Base-by-base conservation (phyloP, 257 asterid genomes). In the Solanum ossicruentum region DNA sequence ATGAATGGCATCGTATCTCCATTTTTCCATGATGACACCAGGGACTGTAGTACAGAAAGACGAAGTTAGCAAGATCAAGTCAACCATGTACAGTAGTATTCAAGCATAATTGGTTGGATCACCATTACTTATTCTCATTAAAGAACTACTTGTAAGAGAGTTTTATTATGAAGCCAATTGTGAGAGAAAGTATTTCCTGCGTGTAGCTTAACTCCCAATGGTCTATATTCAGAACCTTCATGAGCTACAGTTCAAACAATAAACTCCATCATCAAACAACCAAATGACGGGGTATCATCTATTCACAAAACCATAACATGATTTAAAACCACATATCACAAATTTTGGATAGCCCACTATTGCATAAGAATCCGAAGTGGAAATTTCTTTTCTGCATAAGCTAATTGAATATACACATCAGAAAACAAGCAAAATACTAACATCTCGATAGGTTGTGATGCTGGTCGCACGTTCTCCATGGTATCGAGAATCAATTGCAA, bases 1-100 rank as follows among this genome's bases (percentile, higher is more conserved):
- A 96, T 93, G 91, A 96, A 96, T 9, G 99, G 99, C 99, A 93
- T 94, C 0, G 98, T 92, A 77, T 95, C 91, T 20, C 97, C 98
- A 39, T 87, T 90, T 87, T 91, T 90, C 98, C 99, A 95, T 51
- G 99, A 90, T 26, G 97, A 91, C 45, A 95, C 95, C 66, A 95
- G 93, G 86, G 98, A 94, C 99, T 95, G 92, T 92, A 90, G 73
- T 57, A 43, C 80, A 56, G 32, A 80, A 71, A 82, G 47, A 81
- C 32, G 60, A 72, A n/a, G 60, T 81, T 45, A 84, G 23, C 8
- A 45, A 75, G 36, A 71, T 71, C 80, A 10, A 70, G 65, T 56
- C 15, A 13, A 75, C 55, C 28, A 21, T 1, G 67, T 55, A 28
- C 1, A 49, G 23, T 39, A 28, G 80, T 17, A 52, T 13, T 70